These are phyloP conservation scores for Trichoderma sp. DNA, from an alignment of 2,329 filamentous ascomycete genomes.

Conservation along the genomic window DNA sequence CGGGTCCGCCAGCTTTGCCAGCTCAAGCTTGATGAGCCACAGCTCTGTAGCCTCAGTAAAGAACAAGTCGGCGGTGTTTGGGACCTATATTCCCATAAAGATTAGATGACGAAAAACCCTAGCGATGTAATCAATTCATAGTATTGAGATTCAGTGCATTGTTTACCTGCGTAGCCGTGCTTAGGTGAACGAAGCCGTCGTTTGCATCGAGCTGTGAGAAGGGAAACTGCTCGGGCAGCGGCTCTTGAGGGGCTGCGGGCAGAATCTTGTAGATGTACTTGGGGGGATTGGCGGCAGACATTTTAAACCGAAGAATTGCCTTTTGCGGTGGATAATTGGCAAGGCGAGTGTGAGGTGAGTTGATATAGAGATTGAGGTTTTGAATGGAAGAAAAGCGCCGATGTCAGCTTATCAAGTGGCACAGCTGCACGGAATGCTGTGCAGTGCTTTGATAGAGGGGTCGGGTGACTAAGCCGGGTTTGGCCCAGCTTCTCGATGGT, in stretches of 20 bases:
- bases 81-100: slow-evolving; percentile 36
- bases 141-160: not conserved
- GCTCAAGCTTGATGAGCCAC: slow-evolving; percentile 55
- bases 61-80: slow-evolving; percentile 45
- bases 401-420: not conserved
- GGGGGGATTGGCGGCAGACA: slow-evolving; percentile 32
- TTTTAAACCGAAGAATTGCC: slow-evolving; percentile 16
- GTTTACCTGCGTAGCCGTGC: slow-evolving; percentile 52
- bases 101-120: not conserved
- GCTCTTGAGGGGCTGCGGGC: slow-evolving; percentile 49
- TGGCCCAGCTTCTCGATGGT: no score
- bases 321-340: not conserved
- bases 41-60: slow-evolving; percentile 41
- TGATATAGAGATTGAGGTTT: not conserved
- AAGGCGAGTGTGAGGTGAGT: not conserved
- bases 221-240: slow-evolving; percentile 54
- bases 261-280: slow-evolving; percentile 61
- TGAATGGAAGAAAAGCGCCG: not conserved
- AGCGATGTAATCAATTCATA: not conserved
- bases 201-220: slow-evolving; percentile 58
- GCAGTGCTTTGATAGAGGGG: not conserved
- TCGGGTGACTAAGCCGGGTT: no score
- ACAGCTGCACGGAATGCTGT: not conserved
- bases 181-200: slow-evolving; percentile 63
- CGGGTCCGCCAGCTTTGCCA: slow-evolving; percentile 41